Evolutionary conservation across 176 grass and related monocot species (phyloP).

Genomic region (Zizania latifolia): DNA sequence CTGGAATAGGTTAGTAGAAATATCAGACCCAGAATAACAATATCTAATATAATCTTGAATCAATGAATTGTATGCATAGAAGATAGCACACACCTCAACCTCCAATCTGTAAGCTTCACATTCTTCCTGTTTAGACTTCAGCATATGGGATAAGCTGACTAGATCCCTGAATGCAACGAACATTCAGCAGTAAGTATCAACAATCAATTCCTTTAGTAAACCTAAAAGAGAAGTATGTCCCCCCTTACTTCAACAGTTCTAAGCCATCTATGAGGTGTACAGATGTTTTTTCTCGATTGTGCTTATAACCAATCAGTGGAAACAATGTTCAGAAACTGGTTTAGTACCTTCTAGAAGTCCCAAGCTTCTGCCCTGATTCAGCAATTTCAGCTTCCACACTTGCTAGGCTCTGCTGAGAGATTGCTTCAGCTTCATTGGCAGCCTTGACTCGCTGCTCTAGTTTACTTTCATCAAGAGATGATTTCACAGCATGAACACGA

Average conservation of each 20-base stretch:
- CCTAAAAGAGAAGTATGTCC: conserved; percentile 1
- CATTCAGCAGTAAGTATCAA: conserved; percentile 17
- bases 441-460: conserved; percentile 84
- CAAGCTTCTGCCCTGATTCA: conserved; percentile 76
- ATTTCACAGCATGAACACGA: conserved; percentile 63
- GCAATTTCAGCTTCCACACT: conserved; percentile 85
- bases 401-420: conserved; percentile 79
- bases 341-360: conserved; percentile 58
- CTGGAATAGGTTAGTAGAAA: conserved; percentile 28
- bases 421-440: conserved; percentile 93
- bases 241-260: conserved; percentile 12
- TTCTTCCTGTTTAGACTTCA: conserved; percentile 78
- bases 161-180: conserved; percentile 44
- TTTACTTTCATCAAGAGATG: conserved; percentile 80
- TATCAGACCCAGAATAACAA: conserved; percentile 3
- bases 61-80: conserved; percentile 3
- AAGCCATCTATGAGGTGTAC: conserved; percentile 13
- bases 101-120: conserved; percentile 57
- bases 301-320: conserved; percentile 6
- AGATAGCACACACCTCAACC: conserved; percentile 56
- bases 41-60: background rate
- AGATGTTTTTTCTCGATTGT: background rate
- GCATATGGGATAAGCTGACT: conserved; percentile 47
- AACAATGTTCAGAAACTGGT: background rate
- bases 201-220: conserved; percentile 8